phyloP scores from a whole-genome alignment of 257 asterid genomes.

The Nicotiana knightiana region DNA sequence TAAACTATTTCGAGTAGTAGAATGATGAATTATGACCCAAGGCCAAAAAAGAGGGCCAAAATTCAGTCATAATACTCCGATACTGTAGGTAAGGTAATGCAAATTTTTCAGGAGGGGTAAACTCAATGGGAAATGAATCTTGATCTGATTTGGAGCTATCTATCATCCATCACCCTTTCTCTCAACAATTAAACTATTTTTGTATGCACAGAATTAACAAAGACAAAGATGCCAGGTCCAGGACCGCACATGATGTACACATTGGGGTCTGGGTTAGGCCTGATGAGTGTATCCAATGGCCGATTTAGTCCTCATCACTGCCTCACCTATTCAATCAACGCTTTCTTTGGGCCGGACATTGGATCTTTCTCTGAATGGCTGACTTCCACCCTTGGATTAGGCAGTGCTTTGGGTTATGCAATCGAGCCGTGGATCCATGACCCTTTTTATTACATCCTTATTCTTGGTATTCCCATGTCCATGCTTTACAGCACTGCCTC shows the following conservation, averaged over 20 bases:
- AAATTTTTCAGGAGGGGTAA: neutral
- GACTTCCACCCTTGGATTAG: constrained; percentile 56
- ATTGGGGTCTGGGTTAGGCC: constrained; percentile 71
- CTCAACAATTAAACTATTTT: neutral
- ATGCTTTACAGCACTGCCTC: constrained; percentile 53
- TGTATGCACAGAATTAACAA: neutral
- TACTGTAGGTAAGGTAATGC: neutral
- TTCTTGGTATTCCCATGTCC: constrained; percentile 67
- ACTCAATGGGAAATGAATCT: neutral
- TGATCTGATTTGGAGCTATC: neutral
- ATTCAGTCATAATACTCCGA: neutral
- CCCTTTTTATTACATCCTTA: constrained; percentile 58
- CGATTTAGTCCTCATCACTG: constrained; percentile 94
- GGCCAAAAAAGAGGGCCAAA: neutral
- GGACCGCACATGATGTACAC: constrained; percentile 97
- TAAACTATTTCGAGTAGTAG: no score
- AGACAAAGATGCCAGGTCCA: constrained; percentile 74
- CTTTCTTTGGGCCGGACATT: constrained; percentile 96
- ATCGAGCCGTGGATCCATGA: constrained; percentile 76
- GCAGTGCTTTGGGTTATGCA: constrained; percentile 49
- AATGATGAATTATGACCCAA: neutral
- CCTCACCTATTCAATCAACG: constrained; percentile 66
- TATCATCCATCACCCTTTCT: neutral
- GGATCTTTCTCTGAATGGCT: constrained; percentile 94
- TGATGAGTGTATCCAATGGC: constrained; percentile 64